Evolutionary conservation across 192 early-diverging fungal genomes (phyloP), one percentile per base, ranked within the genome.

Genomic region (Coemansia sp.): DNA sequence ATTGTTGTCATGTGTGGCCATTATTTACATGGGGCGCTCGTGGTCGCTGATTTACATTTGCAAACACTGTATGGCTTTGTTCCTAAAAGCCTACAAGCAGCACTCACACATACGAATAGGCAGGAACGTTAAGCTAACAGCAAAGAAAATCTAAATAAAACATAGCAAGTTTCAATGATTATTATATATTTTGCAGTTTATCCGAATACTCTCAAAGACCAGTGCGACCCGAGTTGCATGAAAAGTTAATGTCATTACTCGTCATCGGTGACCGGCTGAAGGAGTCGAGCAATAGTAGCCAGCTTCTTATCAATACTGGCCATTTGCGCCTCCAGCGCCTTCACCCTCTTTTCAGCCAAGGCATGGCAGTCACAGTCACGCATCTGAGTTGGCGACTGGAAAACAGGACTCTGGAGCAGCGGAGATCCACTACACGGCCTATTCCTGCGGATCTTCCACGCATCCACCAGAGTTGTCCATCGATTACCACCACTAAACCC

Each of bases 291-390:
- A 46, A 73, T 73, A 7, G 59, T 73, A 21, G 59, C 45, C 43
- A 73, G 61, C 56, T 73, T 66, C 23, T 63, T 73, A 55, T 67
- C 65, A 39, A 73, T 73, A 23, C 62, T 61, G 20, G 65, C 20
- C 60, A 73, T 63, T 34, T 67, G 58, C 3, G 60, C 34, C 34
- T 73, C 65, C 5, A 73, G 50, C 11, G 48, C 53, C 20, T 65
- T 61, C 34, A 73, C 35, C 43, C 43, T 56, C 14, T 45, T 62
- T 3, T 70, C 67, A 1, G 67, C 31, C 18, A 24, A 18, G 2
- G 51, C 38, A 7, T 61, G 45, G 3, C 36, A 46, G 6, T 51
- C 48, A 28, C 35, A 35, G 5, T 38, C 26, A 5, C 38, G 46
- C 28, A 46, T 5, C 39, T 18, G n/a, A 8, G 64, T 5, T 20